Evolutionary conservation across 768 basidiomycete species (phyloP).

Genomic region (Rhizopogon roseolus): DNA sequence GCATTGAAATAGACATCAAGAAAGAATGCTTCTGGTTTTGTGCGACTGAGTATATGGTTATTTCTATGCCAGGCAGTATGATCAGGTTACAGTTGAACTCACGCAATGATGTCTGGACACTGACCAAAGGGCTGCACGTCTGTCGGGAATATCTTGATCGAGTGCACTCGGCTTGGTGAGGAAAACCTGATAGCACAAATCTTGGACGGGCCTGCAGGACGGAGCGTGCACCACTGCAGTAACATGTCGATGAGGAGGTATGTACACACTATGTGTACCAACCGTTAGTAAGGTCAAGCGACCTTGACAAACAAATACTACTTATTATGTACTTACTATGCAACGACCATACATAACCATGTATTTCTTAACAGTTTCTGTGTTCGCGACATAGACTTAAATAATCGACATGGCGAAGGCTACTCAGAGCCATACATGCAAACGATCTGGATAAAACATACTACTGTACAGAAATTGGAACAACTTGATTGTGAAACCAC

Average conservation of each 20-base stretch:
- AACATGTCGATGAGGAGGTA: conserved; percentile 27
- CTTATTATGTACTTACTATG: too few relatives aligned
- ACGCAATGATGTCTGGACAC: conserved; percentile 62
- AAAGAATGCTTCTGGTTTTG: conserved; percentile 70
- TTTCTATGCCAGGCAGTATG: conserved; percentile 8
- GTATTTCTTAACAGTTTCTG: too few relatives aligned
- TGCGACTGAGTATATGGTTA: conserved; percentile 39
- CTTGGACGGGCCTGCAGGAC: conserved; percentile 50
- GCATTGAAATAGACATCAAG: conserved; percentile 76
- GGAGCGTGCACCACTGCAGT: conserved; percentile 64
- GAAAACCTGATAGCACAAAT: conserved; percentile 72
- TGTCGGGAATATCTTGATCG: conserved; percentile 66
- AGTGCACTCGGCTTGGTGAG: conserved; percentile 60
- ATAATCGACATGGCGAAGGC: too few relatives aligned
- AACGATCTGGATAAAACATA: too few relatives aligned
- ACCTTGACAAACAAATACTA: background rate
- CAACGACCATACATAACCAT: too few relatives aligned
- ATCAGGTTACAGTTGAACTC: conserved; percentile 17
- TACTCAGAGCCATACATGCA: too few relatives aligned
- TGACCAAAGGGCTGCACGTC: conserved; percentile 57
- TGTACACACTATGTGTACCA: too few relatives aligned
- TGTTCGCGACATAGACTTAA: too few relatives aligned
- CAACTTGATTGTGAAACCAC: too few relatives aligned
- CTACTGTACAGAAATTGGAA: too few relatives aligned
- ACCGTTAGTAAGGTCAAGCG: too few relatives aligned